A percentile compares a stretch with the other conserved stretches of the same genome.
phyloP scores from a whole-genome alignment of 2,329 filamentous ascomycete genomes.

The Fusarium metavorans region DNA sequence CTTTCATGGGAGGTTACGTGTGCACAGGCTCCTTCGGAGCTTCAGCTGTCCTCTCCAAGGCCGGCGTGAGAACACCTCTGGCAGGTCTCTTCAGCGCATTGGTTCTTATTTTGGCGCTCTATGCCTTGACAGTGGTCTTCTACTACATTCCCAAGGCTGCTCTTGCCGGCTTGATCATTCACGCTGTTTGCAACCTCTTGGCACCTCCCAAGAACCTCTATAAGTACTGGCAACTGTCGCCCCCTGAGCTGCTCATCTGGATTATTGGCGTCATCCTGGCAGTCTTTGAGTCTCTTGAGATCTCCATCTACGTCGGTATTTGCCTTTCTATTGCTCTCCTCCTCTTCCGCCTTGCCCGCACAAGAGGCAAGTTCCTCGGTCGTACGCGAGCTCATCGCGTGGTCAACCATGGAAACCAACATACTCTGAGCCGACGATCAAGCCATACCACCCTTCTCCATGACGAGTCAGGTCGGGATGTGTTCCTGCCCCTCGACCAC shows the following conservation, averaged over 20 bases:
- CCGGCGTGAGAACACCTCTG: slow-evolving; percentile 82
- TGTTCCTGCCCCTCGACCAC: slow-evolving; percentile 57
- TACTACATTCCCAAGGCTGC: slow-evolving; percentile 82
- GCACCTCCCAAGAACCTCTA: slow-evolving; percentile 80
- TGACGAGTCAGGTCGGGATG: slow-evolving; percentile 41
- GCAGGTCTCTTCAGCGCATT: slow-evolving; percentile 83
- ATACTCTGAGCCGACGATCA: neutral
- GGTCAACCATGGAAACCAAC: neutral
- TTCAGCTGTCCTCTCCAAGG: slow-evolving; percentile 87
- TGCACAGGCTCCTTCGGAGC: slow-evolving; percentile 66
- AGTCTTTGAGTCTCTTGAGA: slow-evolving; percentile 63
- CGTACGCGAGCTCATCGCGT: slow-evolving; percentile 44
- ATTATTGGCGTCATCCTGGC: slow-evolving; percentile 75
- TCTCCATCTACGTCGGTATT: slow-evolving; percentile 63
- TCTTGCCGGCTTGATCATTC: slow-evolving; percentile 83
- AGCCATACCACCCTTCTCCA: neutral
- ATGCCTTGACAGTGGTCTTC: slow-evolving; percentile 81
- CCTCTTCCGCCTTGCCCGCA: slow-evolving; percentile 59
- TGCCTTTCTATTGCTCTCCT: slow-evolving; percentile 56
- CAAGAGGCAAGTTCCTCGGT: slow-evolving; percentile 62
- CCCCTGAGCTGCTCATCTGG: slow-evolving; percentile 80
- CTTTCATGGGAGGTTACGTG: slow-evolving; percentile 73
- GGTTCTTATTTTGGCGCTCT: slow-evolving; percentile 81
- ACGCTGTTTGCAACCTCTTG: slow-evolving; percentile 83
- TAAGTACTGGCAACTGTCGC: slow-evolving; percentile 82